phyloP scores from a whole-genome alignment of 2,329 filamentous ascomycete species.

The Aureobasidium leucospermi region DNA sequence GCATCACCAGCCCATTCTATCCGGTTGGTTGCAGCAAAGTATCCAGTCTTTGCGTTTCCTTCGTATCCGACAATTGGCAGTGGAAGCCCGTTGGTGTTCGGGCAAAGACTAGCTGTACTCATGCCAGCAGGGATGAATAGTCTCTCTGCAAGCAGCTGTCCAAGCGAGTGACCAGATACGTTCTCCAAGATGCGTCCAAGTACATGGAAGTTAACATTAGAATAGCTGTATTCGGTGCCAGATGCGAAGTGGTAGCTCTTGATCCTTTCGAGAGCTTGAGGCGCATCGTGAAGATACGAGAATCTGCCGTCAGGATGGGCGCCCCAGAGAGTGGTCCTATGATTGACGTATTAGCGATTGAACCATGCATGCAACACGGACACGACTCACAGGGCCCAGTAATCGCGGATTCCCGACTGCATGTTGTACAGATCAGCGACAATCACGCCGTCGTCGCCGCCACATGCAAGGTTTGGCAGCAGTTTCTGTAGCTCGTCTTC shows the following conservation, averaged over 20 bases:
- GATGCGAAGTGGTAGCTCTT: constrained; percentile 36
- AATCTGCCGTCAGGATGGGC: constrained; percentile 34
- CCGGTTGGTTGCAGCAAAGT: constrained; percentile 30
- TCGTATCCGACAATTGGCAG: constrained; percentile 38
- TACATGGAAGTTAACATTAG: constrained; percentile 38
- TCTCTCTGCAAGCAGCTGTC: constrained; percentile 30
- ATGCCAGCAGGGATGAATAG: constrained; percentile 37
- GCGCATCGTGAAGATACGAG: constrained; percentile 28
- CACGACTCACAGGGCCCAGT: constrained; percentile 31
- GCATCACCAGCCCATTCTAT: constrained; percentile 44
- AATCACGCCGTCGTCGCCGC: constrained; percentile 25
- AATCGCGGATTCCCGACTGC: constrained; percentile 40
- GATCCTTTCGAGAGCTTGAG: constrained; percentile 24
- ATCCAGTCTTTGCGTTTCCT: constrained; percentile 33
- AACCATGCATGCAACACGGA: constrained; percentile 15
- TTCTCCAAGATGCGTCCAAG: constrained; percentile 34
- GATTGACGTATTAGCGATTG: background rate
- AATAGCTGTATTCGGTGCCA: constrained; percentile 38
- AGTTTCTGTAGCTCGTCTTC: constrained; percentile 25
- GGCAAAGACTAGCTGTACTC: constrained; percentile 33
- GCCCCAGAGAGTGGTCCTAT: constrained; percentile 35
- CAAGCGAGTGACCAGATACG: constrained; percentile 30
- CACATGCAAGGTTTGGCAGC: constrained; percentile 23
- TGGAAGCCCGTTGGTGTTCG: constrained; percentile 33
- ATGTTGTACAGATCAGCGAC: constrained; percentile 34